These are phyloP conservation scores for Aspergillus sclerotialis DNA, from an alignment of 2,329 filamentous ascomycete genomes.

Conservation along the genomic window DNA sequence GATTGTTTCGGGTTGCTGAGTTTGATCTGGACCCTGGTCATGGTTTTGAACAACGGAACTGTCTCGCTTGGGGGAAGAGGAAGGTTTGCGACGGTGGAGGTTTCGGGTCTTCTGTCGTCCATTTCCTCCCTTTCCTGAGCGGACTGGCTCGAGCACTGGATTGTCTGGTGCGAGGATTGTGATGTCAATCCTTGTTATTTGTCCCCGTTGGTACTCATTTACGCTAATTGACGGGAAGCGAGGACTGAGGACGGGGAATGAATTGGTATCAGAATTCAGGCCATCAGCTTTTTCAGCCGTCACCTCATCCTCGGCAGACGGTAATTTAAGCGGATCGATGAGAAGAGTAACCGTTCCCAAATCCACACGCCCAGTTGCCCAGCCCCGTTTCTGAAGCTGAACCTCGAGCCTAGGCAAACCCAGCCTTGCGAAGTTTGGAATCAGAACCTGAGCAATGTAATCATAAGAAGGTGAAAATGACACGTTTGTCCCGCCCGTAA, in stretches of 20 bases:
- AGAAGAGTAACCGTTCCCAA: constrained; percentile 46
- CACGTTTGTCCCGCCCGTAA: constrained; percentile 55
- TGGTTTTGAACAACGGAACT: too few relatives aligned
- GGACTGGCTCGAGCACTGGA: background rate
- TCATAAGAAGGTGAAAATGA: constrained; percentile 50
- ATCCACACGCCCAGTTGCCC: constrained; percentile 40
- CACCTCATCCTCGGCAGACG: background rate
- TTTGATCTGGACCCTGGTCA: background rate
- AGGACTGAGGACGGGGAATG: too few relatives aligned
- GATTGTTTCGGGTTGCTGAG: constrained; percentile 6
- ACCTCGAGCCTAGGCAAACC: constrained; percentile 43
- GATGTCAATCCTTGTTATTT: constrained; percentile 29
- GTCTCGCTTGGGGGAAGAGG: background rate
- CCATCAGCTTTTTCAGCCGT: constrained; percentile 1
- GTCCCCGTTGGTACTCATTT: constrained; percentile 18
- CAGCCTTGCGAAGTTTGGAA: constrained; percentile 46
- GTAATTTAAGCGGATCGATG: constrained; percentile 34
- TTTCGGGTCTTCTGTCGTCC: background rate
- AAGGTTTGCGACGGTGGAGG: background rate
- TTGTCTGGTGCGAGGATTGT: constrained; percentile 33
- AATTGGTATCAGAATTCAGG: too few relatives aligned
- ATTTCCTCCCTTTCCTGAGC: background rate
- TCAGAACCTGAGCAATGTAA: constrained; percentile 49
- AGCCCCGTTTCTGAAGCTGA: constrained; percentile 44
- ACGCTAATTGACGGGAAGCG: constrained; percentile 28